phyloP scores from a whole-genome alignment of 169 alveolate species.

The Eimeria sp. region DNA sequence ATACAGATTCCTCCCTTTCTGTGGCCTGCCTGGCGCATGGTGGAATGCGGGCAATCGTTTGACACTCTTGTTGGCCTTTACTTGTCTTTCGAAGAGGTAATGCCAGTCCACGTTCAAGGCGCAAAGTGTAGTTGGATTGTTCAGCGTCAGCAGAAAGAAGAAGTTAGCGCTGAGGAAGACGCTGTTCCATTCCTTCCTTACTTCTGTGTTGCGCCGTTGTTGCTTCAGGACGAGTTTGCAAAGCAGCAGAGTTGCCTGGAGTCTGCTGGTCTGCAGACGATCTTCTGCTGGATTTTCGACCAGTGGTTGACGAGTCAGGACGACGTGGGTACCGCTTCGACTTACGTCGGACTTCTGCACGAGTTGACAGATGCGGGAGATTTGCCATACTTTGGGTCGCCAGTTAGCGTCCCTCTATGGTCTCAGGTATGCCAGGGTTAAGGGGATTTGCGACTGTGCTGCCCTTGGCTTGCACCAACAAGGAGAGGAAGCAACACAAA shows the following conservation, averaged over 20 bases:
- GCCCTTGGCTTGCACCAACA: neutral
- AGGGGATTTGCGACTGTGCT: neutral
- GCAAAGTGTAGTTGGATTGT: neutral
- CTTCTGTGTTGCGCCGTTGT: neutral
- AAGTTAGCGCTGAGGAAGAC: neutral
- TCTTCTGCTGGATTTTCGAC: conserved; percentile 42
- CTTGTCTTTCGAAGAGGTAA: conserved; percentile 42
- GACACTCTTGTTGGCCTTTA: neutral
- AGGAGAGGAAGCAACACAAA: neutral
- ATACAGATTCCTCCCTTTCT: conserved; percentile 37
- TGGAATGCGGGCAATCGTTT: conserved; percentile 22
- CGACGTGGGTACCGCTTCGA: neutral
- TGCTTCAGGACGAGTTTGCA: conserved; percentile 36
- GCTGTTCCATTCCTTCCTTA: neutral
- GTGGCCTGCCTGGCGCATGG: conserved; percentile 65
- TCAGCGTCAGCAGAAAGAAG: neutral
- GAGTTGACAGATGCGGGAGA: neutral
- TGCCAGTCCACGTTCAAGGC: neutral
- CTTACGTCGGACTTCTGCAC: conserved; percentile 14
- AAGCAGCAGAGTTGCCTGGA: conserved; percentile 37
- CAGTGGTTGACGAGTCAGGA: conserved; percentile 49
- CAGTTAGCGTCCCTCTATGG: conserved; percentile 6
- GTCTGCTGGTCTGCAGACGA: conserved; percentile 1
- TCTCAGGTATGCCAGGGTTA: neutral
- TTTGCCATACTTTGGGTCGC: conserved; percentile 31